Evolutionary conservation across 108 stramenopile genomes (phyloP).

Genomic region (Conticribra guillardii): DNA sequence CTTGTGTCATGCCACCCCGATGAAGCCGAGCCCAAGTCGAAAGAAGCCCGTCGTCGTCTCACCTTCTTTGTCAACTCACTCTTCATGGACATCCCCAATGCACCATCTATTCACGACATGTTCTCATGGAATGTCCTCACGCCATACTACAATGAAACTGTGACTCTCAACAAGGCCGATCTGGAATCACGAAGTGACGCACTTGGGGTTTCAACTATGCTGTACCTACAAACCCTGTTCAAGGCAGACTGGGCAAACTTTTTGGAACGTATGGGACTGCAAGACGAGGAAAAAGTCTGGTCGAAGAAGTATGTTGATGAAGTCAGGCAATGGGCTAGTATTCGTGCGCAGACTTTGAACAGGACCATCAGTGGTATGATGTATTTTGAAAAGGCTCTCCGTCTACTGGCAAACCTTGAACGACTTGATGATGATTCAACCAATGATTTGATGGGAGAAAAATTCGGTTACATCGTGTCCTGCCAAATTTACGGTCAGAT

Average conservation of each 20-base stretch:
- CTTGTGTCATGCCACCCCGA: slow-evolving; percentile 90
- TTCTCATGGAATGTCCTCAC: slow-evolving; percentile 97
- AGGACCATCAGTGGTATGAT: slow-evolving; percentile 98
- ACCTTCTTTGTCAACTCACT: slow-evolving; percentile 98
- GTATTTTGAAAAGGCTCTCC: slow-evolving; percentile 97
- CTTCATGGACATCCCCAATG: slow-evolving; percentile 99
- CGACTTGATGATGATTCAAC: slow-evolving; percentile 87
- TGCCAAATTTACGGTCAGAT: slow-evolving; percentile 97
- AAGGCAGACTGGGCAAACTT: slow-evolving; percentile 96
- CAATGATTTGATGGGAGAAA: slow-evolving; percentile 92
- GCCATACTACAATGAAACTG: slow-evolving; percentile 97
- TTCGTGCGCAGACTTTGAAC: slow-evolving; percentile 94
- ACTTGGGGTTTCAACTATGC: slow-evolving; percentile 92
- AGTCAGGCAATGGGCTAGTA: slow-evolving; percentile 96
- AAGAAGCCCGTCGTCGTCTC: slow-evolving; percentile 93
- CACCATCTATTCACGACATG: slow-evolving; percentile 94
- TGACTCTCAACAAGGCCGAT: slow-evolving; percentile 92
- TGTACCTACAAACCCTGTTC: slow-evolving; percentile 96
- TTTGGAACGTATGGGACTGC: slow-evolving; percentile 85
- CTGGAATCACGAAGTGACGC: slow-evolving; percentile 91
- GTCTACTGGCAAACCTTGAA: slow-evolving; percentile 93
- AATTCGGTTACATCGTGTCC: slow-evolving; percentile 97
- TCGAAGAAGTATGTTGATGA: slow-evolving; percentile 84
- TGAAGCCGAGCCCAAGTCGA: slow-evolving; percentile 95
- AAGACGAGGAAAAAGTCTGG: slow-evolving; percentile 93